phyloP scores from a whole-genome alignment of 306 rosid genomes.

The Datisca glomerata region DNA sequence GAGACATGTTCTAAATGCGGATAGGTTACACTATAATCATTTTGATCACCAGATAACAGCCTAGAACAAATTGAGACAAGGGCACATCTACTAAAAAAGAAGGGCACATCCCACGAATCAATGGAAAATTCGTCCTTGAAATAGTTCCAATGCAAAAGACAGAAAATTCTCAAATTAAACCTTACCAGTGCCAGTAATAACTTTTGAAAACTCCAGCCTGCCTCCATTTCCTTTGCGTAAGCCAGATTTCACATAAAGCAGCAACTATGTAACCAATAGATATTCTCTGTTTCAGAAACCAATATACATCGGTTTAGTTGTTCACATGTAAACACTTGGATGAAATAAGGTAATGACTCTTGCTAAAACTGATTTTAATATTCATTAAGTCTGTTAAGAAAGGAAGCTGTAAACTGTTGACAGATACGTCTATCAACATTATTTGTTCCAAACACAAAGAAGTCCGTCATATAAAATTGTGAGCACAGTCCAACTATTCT shows the following conservation, averaged over 20 bases:
- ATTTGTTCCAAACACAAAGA: no score
- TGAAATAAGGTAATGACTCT: background rate
- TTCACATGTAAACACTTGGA: background rate
- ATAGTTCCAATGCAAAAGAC: no score
- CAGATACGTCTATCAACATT: no score
- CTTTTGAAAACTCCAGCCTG: conserved; percentile 31
- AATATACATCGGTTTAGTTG: conserved; percentile 6
- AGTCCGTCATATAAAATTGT: no score
- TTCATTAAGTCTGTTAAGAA: no score
- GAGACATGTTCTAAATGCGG: background rate
- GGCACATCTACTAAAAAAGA: no score
- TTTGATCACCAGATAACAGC: background rate
- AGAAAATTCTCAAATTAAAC: conserved; percentile 7
- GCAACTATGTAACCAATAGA: conserved; percentile 67
- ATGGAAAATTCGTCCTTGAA: no score
- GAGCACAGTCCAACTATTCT: no score
- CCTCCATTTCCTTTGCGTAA: conserved; percentile 28
- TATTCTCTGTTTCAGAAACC: conserved; percentile 54
- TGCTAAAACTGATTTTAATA: no score
- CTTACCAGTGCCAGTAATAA: conserved; percentile 56
- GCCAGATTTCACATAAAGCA: conserved; percentile 82
- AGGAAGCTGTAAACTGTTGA: no score
- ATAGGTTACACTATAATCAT: background rate
- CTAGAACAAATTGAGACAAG: no score
- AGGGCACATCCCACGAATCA: no score